A percentile compares a stretch with the other conserved stretches of the same genome.
Evolutionary conservation across 2,329 filamentous ascomycete genomes (phyloP).

Genomic region (Pseudocercospora cruenta): DNA sequence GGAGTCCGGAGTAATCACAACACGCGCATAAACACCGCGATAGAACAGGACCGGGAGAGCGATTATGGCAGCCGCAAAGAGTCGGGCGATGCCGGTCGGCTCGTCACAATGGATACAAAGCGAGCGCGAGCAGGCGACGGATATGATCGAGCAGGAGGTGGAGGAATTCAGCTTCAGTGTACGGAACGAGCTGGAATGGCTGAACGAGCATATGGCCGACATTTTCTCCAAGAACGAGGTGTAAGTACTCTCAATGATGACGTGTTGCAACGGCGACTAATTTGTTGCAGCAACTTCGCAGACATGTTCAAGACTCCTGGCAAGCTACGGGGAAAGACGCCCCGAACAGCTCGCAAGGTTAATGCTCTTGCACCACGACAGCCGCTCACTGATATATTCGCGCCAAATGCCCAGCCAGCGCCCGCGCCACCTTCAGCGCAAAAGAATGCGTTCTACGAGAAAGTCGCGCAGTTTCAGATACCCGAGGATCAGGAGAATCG

Average conservation of each 20-base stretch:
- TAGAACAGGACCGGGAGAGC: background rate
- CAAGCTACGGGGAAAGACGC: slow-evolving; percentile 80
- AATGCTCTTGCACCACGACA: slow-evolving; percentile 61
- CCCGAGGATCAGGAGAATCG: slow-evolving; percentile 57
- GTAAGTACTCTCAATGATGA: slow-evolving; percentile 58
- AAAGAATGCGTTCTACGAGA: slow-evolving; percentile 55
- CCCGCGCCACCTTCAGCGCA: slow-evolving; percentile 57
- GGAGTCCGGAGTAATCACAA: slow-evolving; percentile 21
- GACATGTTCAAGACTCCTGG: slow-evolving; percentile 96
- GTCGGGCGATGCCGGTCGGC: slow-evolving; percentile 36
- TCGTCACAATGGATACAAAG: slow-evolving; percentile 73
- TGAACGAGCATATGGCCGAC: slow-evolving; percentile 97
- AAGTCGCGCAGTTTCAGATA: slow-evolving; percentile 63
- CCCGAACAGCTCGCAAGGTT: slow-evolving; percentile 68
- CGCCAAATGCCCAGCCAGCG: slow-evolving; percentile 47
- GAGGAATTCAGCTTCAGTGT: slow-evolving; percentile 94
- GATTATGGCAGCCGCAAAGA: slow-evolving; percentile 32
- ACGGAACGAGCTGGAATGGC: slow-evolving; percentile 93
- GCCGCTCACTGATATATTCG: slow-evolving; percentile 55
- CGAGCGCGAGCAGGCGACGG: slow-evolving; percentile 76
- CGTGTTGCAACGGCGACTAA: slow-evolving; percentile 32
- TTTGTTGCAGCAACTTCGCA: slow-evolving; percentile 72
- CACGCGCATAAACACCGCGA: slow-evolving; percentile 9
- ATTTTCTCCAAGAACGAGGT: slow-evolving; percentile 85
- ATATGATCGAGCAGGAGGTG: slow-evolving; percentile 77